Percentiles rank a stretch among this genome's conserved stretches.
These are phyloP conservation scores for Elsinoe perseae DNA, from an alignment of 2,329 filamentous ascomycete species.

Conservation along the genomic window DNA sequence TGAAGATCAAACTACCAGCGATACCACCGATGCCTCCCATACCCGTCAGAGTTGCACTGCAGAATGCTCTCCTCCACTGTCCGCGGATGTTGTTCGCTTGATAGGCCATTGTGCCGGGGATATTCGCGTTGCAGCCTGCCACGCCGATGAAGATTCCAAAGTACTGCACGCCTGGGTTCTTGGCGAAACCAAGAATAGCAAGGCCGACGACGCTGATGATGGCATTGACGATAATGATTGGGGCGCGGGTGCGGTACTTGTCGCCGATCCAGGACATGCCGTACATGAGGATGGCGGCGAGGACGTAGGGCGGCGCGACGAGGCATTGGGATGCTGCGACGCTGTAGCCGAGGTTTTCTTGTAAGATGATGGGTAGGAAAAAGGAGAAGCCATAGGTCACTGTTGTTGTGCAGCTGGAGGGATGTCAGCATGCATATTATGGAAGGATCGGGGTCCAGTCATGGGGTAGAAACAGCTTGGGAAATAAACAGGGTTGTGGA, in stretches of 20 bases:
- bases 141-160: slow-evolving; percentile 15
- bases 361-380: slow-evolving; percentile 69
- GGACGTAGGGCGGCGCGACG: slow-evolving; percentile 60
- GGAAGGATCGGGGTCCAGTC: no score
- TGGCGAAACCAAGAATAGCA: slow-evolving; percentile 62
- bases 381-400: slow-evolving; percentile 52
- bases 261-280: slow-evolving; percentile 57
- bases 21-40: slow-evolving; percentile 75
- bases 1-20: slow-evolving; percentile 64
- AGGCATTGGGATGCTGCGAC: slow-evolving; percentile 61
- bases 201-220: slow-evolving; percentile 57
- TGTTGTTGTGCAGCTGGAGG: slow-evolving; percentile 53
- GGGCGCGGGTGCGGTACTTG: slow-evolving; percentile 57
- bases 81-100: slow-evolving; percentile 82
- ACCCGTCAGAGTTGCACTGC: slow-evolving; percentile 64
- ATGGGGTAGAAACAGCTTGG: no score
- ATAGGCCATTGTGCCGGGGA: slow-evolving; percentile 65
- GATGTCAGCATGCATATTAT: slow-evolving; percentile 31
- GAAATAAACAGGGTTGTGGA: no score
- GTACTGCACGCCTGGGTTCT: slow-evolving; percentile 52
- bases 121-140: slow-evolving; percentile 40
- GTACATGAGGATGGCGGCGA: slow-evolving; percentile 58
- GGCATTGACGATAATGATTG: slow-evolving; percentile 59
- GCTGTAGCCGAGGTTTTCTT: slow-evolving; percentile 54
- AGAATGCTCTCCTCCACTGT: slow-evolving; percentile 78